Percentiles rank a stretch among this genome's conserved stretches.
These are phyloP conservation scores for Parafenestella ontariensis DNA, from an alignment of 2,329 filamentous ascomycete genomes.

Conservation along the genomic window DNA sequence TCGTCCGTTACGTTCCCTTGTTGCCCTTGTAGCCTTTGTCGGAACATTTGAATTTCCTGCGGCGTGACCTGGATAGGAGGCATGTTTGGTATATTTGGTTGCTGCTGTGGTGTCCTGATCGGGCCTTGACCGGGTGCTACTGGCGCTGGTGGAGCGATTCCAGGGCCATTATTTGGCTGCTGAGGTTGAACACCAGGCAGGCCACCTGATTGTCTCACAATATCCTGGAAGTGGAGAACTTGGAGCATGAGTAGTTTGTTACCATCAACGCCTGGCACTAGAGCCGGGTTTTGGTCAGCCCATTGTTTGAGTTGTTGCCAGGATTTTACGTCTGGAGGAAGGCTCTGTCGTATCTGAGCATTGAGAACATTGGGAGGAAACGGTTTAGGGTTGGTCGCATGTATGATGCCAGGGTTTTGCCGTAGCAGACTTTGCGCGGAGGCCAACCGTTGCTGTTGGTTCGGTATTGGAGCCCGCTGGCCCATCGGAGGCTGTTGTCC, in stretches of 20 bases:
- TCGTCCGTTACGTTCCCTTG: slow-evolving; percentile 39
- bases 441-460: slow-evolving; percentile 37
- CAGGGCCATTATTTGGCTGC: slow-evolving; percentile 25
- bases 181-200: slow-evolving; percentile 27
- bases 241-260: slow-evolving; percentile 47
- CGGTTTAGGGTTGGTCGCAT: slow-evolving; percentile 37
- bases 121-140: slow-evolving; percentile 46
- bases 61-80: slow-evolving; percentile 41
- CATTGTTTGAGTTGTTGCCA: slow-evolving; percentile 66
- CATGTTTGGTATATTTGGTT: slow-evolving; percentile 35
- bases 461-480: slow-evolving; percentile 32
- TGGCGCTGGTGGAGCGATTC: slow-evolving; percentile 48
- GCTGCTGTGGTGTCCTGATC: slow-evolving; percentile 36
- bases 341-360: slow-evolving; percentile 26
- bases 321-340: slow-evolving; percentile 60
- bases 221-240: slow-evolving; percentile 54
- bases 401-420: slow-evolving; percentile 44
- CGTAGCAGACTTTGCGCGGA: slow-evolving; percentile 36
- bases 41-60: slow-evolving; percentile 51
- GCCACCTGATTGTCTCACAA: slow-evolving; percentile 36
- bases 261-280: slow-evolving; percentile 33
- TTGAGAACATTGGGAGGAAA: slow-evolving; percentile 42
- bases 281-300: slow-evolving; percentile 53
- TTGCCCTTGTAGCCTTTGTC: slow-evolving; percentile 40
- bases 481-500: slow-evolving; percentile 34